Conservation (phyloP, 164 flowering plant genomes). For the Cinnamomum chago region DNA sequence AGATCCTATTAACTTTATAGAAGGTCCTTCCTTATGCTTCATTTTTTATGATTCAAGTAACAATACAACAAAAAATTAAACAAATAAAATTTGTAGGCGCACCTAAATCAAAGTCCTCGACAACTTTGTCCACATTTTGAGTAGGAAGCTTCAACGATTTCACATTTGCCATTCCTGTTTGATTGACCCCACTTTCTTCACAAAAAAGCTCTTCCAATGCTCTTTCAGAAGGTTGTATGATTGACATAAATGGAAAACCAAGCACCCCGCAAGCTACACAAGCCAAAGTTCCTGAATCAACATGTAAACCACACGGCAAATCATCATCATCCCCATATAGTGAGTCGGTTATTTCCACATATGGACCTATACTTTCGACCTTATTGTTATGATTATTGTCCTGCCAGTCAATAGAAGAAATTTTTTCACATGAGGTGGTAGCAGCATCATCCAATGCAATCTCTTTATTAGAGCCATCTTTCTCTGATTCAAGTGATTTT, state of each 20-base stretch:
- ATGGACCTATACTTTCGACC: constrained; percentile 34
- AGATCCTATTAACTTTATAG: too few species aligned
- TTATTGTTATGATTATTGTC: constrained; percentile 20
- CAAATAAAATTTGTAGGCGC: constrained; percentile 3
- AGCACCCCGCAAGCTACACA: constrained; percentile 98
- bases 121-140: constrained; percentile 14
- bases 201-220: constrained; percentile 36
- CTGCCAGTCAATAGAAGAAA: constrained; percentile 8
- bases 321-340: constrained; percentile 58
- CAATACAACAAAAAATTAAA: background rate
- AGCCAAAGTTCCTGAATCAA: constrained; percentile 81
- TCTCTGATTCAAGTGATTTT: background rate
- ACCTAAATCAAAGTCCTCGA: constrained; percentile 39
- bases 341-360: constrained; percentile 40
- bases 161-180: constrained; percentile 14
- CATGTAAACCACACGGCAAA: constrained; percentile 70
- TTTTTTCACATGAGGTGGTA: constrained; percentile 18
- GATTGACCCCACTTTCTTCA: constrained; percentile 17
- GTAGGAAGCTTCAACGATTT: constrained; percentile 9
- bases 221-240: constrained; percentile 72
- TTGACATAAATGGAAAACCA: constrained; percentile 94
- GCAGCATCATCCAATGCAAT: constrained; percentile 15
- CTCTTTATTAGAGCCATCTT: constrained; percentile 3
- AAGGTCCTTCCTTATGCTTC: too few species aligned
- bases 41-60: too few species aligned